These are phyloP conservation scores for Geum urbanum DNA, from an alignment of 306 rosid species.

Conservation along the genomic window DNA sequence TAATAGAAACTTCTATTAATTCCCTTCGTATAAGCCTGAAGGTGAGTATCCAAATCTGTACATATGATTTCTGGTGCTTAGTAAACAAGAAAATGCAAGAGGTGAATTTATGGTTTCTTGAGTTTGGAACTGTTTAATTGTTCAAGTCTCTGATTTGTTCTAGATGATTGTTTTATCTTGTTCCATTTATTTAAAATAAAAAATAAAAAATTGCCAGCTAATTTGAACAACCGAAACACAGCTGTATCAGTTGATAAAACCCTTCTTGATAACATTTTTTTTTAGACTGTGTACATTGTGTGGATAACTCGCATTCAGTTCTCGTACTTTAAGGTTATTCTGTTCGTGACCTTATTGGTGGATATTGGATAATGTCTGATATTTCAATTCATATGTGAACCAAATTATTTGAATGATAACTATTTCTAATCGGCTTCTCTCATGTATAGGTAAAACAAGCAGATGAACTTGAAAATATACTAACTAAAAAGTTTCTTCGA, in stretches of 20 bases:
- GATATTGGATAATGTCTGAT: neutral
- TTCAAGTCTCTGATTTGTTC: neutral
- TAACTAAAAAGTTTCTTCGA: constrained; percentile 89
- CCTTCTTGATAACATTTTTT: neutral
- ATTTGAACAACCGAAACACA: neutral
- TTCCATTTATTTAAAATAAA: neutral
- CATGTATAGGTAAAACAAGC: constrained; percentile 81
- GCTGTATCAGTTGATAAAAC: neutral
- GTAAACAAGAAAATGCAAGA: neutral
- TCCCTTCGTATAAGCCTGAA: constrained; percentile 93
- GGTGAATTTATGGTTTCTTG: neutral
- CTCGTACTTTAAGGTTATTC: neutral
- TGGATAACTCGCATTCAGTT: neutral
- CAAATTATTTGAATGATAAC: neutral
- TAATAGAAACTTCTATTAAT: constrained; percentile 92
- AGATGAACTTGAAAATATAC: constrained; percentile 96
- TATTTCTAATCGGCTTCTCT: constrained; percentile 11
- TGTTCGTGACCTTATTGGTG: neutral
- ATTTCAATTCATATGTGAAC: neutral
- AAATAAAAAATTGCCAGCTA: neutral
- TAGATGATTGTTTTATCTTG: neutral
- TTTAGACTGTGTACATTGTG: neutral
- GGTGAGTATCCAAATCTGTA: constrained; percentile 37
- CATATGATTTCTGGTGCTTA: constrained; percentile 7
- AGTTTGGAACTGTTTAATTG: neutral